Base-by-base conservation (phyloP, 306 rosid species). In the Ormosia emarginata region DNA sequence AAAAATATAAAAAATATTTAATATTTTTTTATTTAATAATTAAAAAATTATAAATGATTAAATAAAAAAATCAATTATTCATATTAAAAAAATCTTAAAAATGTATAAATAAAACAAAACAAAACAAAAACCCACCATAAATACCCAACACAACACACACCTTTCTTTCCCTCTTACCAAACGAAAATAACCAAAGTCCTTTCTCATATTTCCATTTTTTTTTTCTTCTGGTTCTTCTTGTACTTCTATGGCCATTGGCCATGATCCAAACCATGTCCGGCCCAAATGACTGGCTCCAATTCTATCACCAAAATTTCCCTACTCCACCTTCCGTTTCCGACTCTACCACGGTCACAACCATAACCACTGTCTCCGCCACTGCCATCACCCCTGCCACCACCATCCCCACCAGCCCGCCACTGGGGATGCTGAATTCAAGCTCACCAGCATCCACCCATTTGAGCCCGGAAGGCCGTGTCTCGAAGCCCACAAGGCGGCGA, bases 401-500 rank as follows among this genome's bases (percentile, higher is more conserved):
- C 5, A 24, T 68, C 2, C 29, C 79, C 9, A 12, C 74, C 2
- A 63, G 56, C 17, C 46, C 71, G 8, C 59, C 79, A n/a, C 32
- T 47, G 0, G 89, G 76, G 3, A 40, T 84, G 24, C 39, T 79
- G 2, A 85, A 62, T 53, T 72, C 78, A 7, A 49, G 13, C 14
- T 77, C 97, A 13, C 40, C 92, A 41, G 50, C 86, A n/a, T 8
- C 87, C 46, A 40, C 41, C 74, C 75, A 80, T 34, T 36, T 90
- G 41, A 89, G 90, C 85, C 97, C 97, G 0, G 98, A 92, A 14
- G 92, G 92, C 44, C 86, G 90, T 3, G 95, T 90, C 1, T 59
- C 85, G 0, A 92, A 89, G 89, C 94, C 98, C 2, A 69, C 79
- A 5, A 78, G 97, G 0, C 68, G 91, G 14, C 78, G 98, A 7